Evolutionary conservation across 2,329 filamentous ascomycete species (phyloP).

Genomic region (Akanthomyces muscarius): DNA sequence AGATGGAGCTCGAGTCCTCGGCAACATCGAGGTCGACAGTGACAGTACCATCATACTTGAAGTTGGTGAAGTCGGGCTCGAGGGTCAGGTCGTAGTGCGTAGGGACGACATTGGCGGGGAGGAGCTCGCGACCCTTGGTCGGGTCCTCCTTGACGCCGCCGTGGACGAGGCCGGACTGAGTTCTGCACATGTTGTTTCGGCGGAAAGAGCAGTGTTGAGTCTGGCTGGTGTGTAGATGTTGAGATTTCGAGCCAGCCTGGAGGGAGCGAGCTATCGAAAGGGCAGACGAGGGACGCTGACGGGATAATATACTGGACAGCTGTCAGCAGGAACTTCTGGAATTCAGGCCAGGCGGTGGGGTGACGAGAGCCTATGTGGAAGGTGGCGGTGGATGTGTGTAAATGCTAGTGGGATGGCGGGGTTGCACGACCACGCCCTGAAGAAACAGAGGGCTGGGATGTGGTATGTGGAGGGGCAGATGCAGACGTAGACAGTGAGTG

Average conservation of each 20-base stretch:
- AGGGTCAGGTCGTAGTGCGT: conserved; percentile 86
- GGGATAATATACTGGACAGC: conserved; percentile 12
- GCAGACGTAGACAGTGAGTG: background rate
- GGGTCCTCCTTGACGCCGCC: conserved; percentile 29
- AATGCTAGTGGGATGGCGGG: conserved; percentile 7
- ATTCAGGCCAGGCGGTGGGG: conserved; percentile 1
- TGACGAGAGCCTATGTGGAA: conserved; percentile 7
- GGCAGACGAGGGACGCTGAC: conserved; percentile 4
- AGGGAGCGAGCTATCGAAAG: background rate
- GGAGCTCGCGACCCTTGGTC: conserved; percentile 62
- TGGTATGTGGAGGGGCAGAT: conserved; percentile 2
- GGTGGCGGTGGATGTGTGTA: conserved; percentile 9
- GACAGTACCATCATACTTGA: conserved; percentile 81
- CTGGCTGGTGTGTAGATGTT: conserved; percentile 19
- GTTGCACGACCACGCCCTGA: background rate
- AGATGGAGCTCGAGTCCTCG: conserved; percentile 79
- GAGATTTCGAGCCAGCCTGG: background rate
- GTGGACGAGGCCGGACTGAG: conserved; percentile 32
- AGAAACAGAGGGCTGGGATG: too few species aligned
- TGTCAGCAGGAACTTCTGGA: conserved; percentile 8
- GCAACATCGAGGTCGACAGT: conserved; percentile 82
- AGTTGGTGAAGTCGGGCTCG: conserved; percentile 84
- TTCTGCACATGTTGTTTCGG: conserved; percentile 66
- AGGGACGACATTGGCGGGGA: conserved; percentile 91
- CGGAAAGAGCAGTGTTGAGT: conserved; percentile 68